phyloP scores from a whole-genome alignment of 148 eudicot genomes.

The Rhododendron kiyosumense region DNA sequence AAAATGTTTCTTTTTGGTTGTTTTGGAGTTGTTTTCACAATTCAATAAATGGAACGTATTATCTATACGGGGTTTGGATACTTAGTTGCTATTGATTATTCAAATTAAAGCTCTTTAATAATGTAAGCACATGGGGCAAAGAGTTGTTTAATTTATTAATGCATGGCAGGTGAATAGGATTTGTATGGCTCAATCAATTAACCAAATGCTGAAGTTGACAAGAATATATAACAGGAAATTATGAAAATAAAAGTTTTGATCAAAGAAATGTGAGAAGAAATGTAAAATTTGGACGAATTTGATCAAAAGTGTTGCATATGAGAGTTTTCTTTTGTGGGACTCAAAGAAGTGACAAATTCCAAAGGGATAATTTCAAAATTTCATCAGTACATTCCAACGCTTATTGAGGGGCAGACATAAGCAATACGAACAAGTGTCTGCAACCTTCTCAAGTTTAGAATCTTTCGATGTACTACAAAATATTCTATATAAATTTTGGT shows the following conservation, averaged over 20 bases:
- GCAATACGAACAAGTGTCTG: no score
- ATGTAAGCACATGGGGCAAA: not conserved
- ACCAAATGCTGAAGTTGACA: not conserved
- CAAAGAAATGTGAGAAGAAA: not conserved
- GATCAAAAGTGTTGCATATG: not conserved
- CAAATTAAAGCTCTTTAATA: not conserved
- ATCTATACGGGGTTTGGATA: not conserved
- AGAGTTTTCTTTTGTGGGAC: not conserved
- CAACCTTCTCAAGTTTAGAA: no score
- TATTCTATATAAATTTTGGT: no score
- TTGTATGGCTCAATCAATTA: not conserved
- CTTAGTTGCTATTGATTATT: not conserved
- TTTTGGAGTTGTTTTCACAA: no score
- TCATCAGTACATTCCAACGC: no score
- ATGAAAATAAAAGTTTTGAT: not conserved
- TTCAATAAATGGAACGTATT: not conserved
- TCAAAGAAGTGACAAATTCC: not conserved
- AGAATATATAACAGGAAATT: not conserved
- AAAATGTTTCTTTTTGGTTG: no score
- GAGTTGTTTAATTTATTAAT: slow-evolving; percentile 2
- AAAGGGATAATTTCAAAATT: no score
- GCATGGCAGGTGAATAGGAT: not conserved
- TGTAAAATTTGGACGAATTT: no score
- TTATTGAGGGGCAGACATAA: no score
- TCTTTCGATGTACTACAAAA: no score